These are phyloP conservation scores for Syncephalastrum monosporum DNA, from an alignment of 371 early-diverging fungal species.

Conservation along the genomic window DNA sequence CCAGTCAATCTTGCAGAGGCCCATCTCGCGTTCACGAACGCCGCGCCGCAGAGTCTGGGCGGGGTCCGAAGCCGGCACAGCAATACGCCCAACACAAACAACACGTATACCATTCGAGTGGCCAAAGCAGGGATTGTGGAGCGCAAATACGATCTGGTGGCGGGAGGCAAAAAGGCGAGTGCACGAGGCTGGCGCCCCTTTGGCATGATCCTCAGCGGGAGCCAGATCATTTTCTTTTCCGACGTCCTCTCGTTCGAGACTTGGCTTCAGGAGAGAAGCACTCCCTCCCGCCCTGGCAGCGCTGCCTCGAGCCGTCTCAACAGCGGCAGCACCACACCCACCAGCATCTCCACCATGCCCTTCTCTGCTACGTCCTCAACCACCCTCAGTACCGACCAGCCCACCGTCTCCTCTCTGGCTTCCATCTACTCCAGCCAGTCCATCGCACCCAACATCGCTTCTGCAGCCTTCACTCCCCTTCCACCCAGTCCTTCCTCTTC, in stretches of 20 bases:
- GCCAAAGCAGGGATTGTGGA: conserved; percentile 69
- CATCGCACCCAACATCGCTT: conserved; percentile 8
- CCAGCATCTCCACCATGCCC: background rate
- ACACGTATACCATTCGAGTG: conserved; percentile 59
- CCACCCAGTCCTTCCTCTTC: conserved; percentile 1
- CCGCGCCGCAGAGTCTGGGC: conserved; percentile 36
- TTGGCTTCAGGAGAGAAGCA: conserved; percentile 39
- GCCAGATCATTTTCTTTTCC: conserved; percentile 73
- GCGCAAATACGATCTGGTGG: conserved; percentile 70
- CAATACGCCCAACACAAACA: conserved; percentile 15
- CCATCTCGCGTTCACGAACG: conserved; percentile 38
- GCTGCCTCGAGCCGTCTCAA: background rate
- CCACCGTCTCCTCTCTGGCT: conserved; percentile 15
- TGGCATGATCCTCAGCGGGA: conserved; percentile 75
- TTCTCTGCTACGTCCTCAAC: conserved; percentile 10
- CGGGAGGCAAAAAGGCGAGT: conserved; percentile 67
- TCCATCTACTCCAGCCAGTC: conserved; percentile 20
- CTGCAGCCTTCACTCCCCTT: conserved; percentile 13
- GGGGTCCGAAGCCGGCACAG: conserved; percentile 42
- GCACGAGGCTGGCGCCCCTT: conserved; percentile 75
- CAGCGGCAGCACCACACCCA: background rate
- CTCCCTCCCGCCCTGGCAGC: conserved; percentile 15
- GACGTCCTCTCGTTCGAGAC: conserved; percentile 44
- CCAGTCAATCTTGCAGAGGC: conserved; percentile 31
- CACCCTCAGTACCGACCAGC: conserved; percentile 4